These are phyloP conservation scores for Platanthera guangdongensis DNA, from an alignment of 106 monocot species.

Conservation along the genomic window DNA sequence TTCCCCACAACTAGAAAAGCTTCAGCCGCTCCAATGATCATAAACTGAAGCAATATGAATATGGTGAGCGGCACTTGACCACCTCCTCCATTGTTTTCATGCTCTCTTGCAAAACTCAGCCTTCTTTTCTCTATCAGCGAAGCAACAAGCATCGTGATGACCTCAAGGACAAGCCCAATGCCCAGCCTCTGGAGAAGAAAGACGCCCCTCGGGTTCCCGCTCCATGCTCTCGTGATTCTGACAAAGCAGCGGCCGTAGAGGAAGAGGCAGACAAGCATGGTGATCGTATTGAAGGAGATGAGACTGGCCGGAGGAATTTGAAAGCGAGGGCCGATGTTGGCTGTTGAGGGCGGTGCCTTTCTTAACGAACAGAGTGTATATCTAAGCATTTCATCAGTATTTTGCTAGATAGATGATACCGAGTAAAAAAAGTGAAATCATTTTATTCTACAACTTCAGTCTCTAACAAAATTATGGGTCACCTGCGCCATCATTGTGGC, in stretches of 20 bases:
- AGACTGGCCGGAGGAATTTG: conserved; percentile 35
- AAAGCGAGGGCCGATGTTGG: conserved; percentile 33
- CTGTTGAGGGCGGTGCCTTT: conserved; percentile 49
- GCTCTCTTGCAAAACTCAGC: conserved; percentile 7
- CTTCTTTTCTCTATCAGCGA: conserved; percentile 4
- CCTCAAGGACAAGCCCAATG: conserved; percentile 3
- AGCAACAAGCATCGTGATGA: background rate
- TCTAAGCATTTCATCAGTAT: conserved; percentile 8
- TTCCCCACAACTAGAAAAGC: background rate
- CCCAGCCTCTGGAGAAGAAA: conserved; percentile 11
- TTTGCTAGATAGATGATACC: too few species aligned
- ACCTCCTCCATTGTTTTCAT: background rate
- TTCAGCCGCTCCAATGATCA: conserved; percentile 4
- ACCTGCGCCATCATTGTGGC: conserved; percentile 24
- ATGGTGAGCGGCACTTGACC: too few species aligned
- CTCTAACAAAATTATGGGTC: background rate
- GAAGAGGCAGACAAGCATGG: conserved; percentile 12
- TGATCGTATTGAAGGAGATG: conserved; percentile 11
- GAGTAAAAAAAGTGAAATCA: too few species aligned
- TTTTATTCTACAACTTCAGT: too few species aligned
- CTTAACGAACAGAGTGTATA: conserved; percentile 51
- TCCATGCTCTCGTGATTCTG: background rate
- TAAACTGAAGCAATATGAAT: conserved; percentile 44
- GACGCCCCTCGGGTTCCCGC: conserved; percentile 10
- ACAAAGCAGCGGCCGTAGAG: conserved; percentile 15